These are phyloP conservation scores for Rubia balearica DNA, from an alignment of 305 asterid genomes.

Conservation along the genomic window DNA sequence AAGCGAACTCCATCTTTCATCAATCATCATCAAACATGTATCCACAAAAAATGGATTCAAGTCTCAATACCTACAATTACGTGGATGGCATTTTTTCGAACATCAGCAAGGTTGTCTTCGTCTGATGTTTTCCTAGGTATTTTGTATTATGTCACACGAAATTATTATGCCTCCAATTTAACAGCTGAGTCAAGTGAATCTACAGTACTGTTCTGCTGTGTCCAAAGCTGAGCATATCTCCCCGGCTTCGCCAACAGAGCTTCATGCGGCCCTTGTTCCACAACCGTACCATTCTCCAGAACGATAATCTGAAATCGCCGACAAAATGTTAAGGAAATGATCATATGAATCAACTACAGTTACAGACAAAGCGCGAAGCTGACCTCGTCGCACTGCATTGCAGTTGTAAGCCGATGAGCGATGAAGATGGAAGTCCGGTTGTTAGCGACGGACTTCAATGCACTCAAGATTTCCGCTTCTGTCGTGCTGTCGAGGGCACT, in stretches of 20 bases:
- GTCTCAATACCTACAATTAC: neutral
- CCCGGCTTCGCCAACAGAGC: slow-evolving; percentile 69
- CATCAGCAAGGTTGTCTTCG: neutral
- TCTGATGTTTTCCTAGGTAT: neutral
- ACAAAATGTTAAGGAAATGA: neutral
- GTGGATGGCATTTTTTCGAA: neutral
- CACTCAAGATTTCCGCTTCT: slow-evolving; percentile 82
- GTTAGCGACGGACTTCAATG: slow-evolving; percentile 65
- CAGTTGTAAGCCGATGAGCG: slow-evolving; percentile 95
- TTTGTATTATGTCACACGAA: neutral
- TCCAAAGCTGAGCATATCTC: slow-evolving; percentile 91
- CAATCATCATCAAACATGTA: too few relatives aligned
- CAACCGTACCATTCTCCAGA: slow-evolving; percentile 83
- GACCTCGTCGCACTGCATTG: slow-evolving; percentile 98
- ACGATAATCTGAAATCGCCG: slow-evolving; percentile 58
- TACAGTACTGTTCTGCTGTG: slow-evolving; percentile 75
- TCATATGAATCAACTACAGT: too few relatives aligned
- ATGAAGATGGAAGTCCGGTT: slow-evolving; percentile 83
- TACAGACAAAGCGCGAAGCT: neutral
- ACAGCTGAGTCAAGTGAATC: slow-evolving; percentile 69
- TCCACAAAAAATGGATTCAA: neutral
- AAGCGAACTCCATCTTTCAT: neutral
- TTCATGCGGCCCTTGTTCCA: slow-evolving; percentile 93
- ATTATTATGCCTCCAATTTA: slow-evolving; percentile 37
- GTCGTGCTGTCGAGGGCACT: slow-evolving; percentile 99